Conservation (phyloP, 306 rosid genomes). For the Fragaria nilgerrensis region DNA sequence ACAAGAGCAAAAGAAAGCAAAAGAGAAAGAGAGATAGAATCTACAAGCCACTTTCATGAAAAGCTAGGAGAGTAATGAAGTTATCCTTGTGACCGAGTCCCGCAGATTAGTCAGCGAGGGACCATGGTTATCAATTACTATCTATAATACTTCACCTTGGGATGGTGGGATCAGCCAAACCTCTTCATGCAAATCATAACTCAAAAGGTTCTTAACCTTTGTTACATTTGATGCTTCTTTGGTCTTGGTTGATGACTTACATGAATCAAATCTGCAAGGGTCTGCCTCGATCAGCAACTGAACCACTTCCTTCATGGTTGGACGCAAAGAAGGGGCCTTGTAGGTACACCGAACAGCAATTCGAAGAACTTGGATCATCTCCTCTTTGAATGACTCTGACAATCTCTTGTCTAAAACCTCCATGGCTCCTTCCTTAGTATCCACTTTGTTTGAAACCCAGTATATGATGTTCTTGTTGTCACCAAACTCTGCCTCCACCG, state of each 20-base stretch:
- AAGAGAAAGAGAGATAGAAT: slow-evolving; percentile 34
- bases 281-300: slow-evolving; percentile 68
- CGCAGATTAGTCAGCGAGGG: slow-evolving; percentile 8
- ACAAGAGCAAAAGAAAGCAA: slow-evolving; percentile 31
- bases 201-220: slow-evolving; percentile 14
- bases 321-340: slow-evolving; percentile 76
- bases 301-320: slow-evolving; percentile 94
- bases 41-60: slow-evolving; percentile 44
- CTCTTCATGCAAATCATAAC: slow-evolving; percentile 13
- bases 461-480: slow-evolving; percentile 79
- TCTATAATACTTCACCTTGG: slow-evolving; percentile 7
- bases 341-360: slow-evolving; percentile 86
- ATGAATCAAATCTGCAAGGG: slow-evolving; percentile 48
- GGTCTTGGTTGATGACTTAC: slow-evolving; percentile 52
- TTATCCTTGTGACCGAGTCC: slow-evolving; percentile 20
- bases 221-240: slow-evolving; percentile 44
- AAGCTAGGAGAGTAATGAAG: slow-evolving; percentile 20
- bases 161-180: neutral
- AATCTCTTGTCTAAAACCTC: slow-evolving; percentile 69
- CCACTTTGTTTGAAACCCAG: slow-evolving; percentile 91
- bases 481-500: slow-evolving; percentile 81
- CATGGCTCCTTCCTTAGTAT: slow-evolving; percentile 75
- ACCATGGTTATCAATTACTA: slow-evolving; percentile 2
- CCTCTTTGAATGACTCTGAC: slow-evolving; percentile 51
- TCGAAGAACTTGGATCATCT: slow-evolving; percentile 66